Evolutionary conservation across 345 rosid genomes (phyloP), one percentile per base, ranked within the genome.

Genomic region (Lumnitzera littorea): DNA sequence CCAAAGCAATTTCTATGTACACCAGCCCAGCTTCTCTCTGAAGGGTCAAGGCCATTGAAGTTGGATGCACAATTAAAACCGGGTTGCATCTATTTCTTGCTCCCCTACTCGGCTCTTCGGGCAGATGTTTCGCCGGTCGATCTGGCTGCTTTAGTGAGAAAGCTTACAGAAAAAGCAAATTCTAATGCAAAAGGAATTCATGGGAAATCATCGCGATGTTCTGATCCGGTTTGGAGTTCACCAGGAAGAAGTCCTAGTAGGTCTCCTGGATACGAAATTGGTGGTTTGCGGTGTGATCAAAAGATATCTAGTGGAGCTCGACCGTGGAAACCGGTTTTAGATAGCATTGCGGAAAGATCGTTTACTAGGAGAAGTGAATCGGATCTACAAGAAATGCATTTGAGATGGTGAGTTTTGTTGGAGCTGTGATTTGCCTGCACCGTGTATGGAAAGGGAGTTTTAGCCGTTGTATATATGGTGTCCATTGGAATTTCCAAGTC

Each of bases 321-420:
- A 53, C 12, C 74, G 0, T 82, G 84, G 84, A 77, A 63, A 46
- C 87, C 87, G 2, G 54, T 62, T 55, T 68, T 82, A 70, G 84
- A 73, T 17, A 68, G 82, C 27, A 82, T 82, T 41, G 63, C 51
- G 50, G 87, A 82, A 67, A 64, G 46, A 48, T 82, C 84, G 0
- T 70, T 79, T 29, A 76, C 41, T 31, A 71, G 83, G 62, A 71
- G 71, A 52, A 77, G 73, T 24, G 82, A 77, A 56, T 80, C 84
- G 15, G 84, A 74, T 17, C 50, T 67, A 51, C 64, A 54, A 31
- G 74, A 74, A 49, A 60, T 15, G 53, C 46, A 62, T 15, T 36
- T 36, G 43, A 9, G 9, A 4, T 36, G 9, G 43, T 36, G 11
- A 36, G 43, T 36, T 36, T 7, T 36, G 11, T 36, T 36, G 5